A percentile compares a stretch with the other conserved stretches of the same genome.
These are phyloP conservation scores for Helicocarpus griseus DNA, from an alignment of 2,329 filamentous ascomycete genomes.

Conservation along the genomic window DNA sequence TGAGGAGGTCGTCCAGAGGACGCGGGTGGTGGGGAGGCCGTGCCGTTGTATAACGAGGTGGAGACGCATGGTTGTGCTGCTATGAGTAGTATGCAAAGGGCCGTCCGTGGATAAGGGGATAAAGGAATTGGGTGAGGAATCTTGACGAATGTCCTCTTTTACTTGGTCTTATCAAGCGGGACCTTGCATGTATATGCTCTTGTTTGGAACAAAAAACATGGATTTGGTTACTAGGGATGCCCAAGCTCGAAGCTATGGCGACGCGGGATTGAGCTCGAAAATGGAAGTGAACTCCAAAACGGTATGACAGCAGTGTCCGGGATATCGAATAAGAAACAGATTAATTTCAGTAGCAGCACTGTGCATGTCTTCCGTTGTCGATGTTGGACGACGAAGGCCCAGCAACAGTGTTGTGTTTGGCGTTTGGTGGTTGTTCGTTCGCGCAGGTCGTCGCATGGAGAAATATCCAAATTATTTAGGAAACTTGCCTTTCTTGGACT, in stretches of 20 bases:
- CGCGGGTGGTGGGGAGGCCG: slow-evolving; percentile 58
- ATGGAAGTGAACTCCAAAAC: background rate
- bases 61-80: slow-evolving; percentile 50
- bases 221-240: too few relatives aligned
- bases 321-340: background rate
- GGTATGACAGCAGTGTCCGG: too few relatives aligned
- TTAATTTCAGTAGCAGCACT: background rate
- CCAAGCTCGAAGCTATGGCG: background rate
- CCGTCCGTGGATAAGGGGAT: background rate
- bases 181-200: background rate
- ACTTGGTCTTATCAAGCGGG: background rate
- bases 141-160: too few relatives aligned
- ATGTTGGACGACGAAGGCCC: background rate
- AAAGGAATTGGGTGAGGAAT: background rate
- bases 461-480: background rate
- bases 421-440: background rate
- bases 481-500: background rate
- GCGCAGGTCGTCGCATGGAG: background rate
- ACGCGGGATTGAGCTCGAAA: background rate
- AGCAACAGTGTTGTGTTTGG: too few relatives aligned
- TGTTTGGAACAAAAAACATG: too few relatives aligned
- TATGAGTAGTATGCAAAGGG: background rate
- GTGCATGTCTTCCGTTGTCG: background rate
- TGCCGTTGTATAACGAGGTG: slow-evolving; percentile 64
- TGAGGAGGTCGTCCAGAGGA: slow-evolving; percentile 59